Base-by-base conservation (phyloP, 768 basidiomycete genomes). In the Neoboletus brunneissimus region DNA sequence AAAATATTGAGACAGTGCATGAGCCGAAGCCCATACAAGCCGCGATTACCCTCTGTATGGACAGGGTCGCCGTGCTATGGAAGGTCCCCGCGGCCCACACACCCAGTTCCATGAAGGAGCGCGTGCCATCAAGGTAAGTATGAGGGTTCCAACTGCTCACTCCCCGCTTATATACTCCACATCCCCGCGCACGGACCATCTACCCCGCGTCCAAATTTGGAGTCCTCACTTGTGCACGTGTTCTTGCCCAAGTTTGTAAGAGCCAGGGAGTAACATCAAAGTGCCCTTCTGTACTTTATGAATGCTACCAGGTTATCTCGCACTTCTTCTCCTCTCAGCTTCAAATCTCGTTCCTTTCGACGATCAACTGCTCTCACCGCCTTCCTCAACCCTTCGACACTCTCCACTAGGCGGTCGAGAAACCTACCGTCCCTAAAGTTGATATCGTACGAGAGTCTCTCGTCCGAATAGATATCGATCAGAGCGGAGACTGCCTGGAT, bases 391-490 rank as follows among this genome's bases (percentile, higher is more conserved):
- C 80, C 80, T 43, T 86, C 87, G 11, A 88, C 76, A 50, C 82
- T 81, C n/a, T 75, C 78, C 15, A 72, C 74, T 7, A 94, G 79
- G 49, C 73, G 75, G 18, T 77, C 77, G 0, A 88, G 72, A 65
- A 81, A 89, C 15, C 73, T 68, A 0, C 82, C 82, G 54, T 85
- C 74, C 42, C 84, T 80, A 76, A 94, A 94, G 68, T 91, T 91
- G 55, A 83, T 67, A 67, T 98, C 94, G 66, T 90, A 94, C 0
- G 87, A 80, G 52, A 83, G 70, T 9, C 72, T 79, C 72, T 98
- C 94, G 73, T 98, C 94, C 4, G 94, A 91, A 70, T 89, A 98
- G 50, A 96, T 91, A 68, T 97, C 94, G 55, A 97, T 90, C 44
- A 97, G 76, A 25, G 89, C 89, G 15, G 94, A 92, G 10, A 82